These are phyloP conservation scores for Phylloporus sp. DNA, from an alignment of 768 basidiomycete genomes.

Conservation along the genomic window DNA sequence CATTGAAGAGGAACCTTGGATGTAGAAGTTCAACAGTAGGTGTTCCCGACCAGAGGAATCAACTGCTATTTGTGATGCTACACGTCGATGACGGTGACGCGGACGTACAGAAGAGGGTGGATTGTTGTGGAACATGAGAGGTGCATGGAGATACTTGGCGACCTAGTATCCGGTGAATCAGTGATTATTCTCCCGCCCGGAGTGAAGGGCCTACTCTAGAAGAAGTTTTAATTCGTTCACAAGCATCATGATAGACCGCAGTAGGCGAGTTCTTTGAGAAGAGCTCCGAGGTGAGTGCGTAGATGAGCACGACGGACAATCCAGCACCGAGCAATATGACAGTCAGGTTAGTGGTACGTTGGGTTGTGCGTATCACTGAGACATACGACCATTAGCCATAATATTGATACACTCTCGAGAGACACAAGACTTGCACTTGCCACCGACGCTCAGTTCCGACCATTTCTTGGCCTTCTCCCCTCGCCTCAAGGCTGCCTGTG, in stretches of 20 bases:
- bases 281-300: constrained; percentile 77
- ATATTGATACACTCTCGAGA: neutral
- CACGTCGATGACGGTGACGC: constrained; percentile 78
- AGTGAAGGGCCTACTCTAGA: constrained; percentile 34
- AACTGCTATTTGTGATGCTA: constrained; percentile 71
- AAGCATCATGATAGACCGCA: constrained; percentile 65
- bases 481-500: constrained; percentile 49
- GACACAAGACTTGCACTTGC: constrained; percentile 55
- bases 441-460: constrained; percentile 72
- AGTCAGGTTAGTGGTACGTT: constrained; percentile 47
- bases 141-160: constrained; percentile 60
- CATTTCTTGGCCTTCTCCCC: constrained; percentile 65
- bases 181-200: neutral
- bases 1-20: constrained; percentile 51
- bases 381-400: neutral
- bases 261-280: constrained; percentile 89
- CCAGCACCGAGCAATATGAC: constrained; percentile 76
- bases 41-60: constrained; percentile 77
- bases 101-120: constrained; percentile 73
- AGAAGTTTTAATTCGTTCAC: constrained; percentile 47
- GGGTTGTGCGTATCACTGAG: constrained; percentile 35
- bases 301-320: constrained; percentile 66
- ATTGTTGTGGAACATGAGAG: constrained; percentile 76
- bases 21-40: constrained; percentile 80
- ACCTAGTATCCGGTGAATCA: constrained; percentile 42